Evolutionary conservation across 169 alveolate species (phyloP), one percentile per base, ranked within the genome.

Genomic region (Babesia bigemina): DNA sequence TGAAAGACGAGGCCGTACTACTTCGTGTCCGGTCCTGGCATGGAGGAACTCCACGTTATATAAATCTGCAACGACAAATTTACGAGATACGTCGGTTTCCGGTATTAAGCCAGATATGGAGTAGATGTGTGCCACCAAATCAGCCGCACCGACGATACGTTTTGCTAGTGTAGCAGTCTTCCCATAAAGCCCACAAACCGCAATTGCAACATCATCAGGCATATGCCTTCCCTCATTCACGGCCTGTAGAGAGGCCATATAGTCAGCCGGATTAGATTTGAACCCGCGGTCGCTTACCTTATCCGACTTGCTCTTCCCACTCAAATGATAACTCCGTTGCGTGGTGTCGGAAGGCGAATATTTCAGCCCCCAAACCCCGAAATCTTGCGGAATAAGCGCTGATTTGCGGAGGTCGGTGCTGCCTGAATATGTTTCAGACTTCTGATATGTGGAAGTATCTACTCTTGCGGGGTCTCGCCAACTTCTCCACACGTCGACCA

Each of bases 1-100:
- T 14, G 88, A 81, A 53, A 81, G 78, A 8, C 84, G 61, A 16
- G 78, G 63, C 14, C 22, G 10, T 21, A 53, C 60, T 1, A 21
- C 44, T n/a, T 29, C 76, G 14, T 65, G 74, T 26, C 58, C 50
- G 16, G 76, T 21, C 16, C 50, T 11, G 29, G 22, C 10, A 7
- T 63, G 76, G n/a, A 67, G 65, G 24, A 29, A 67, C 9, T 67
- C 65, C 19, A 67, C 44, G 14, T 49, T 58, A 44, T 52, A 17
- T 53, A 67, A 22, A 36, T 67, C 58, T 28, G 7, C 56, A 26
- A 67, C 36, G 11, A 28, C 19, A 52, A 67, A 22, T 42, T 16
- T 17, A 55, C 26, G 39, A 17, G 50, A 55, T 55, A 0, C 28
- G 22, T 33, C 26, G 0, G 22, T 16, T 3, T 33, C 58, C 1